Evolutionary conservation across 495 filamentous ascomycete species (phyloP), one percentile per base, ranked within the genome.

Genomic region (Chlorociboria aeruginascens): DNA sequence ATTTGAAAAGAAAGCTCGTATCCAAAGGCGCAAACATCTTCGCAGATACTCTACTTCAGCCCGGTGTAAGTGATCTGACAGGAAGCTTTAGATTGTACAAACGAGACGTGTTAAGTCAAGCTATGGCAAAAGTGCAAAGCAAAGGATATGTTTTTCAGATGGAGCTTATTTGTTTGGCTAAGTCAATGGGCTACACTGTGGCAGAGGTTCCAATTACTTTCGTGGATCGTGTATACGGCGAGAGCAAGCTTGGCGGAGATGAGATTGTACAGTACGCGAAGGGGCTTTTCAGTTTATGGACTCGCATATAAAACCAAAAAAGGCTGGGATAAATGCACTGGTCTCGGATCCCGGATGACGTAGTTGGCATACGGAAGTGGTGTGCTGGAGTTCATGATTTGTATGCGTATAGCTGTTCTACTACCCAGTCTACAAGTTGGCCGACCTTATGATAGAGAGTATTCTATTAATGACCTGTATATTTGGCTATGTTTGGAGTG

Each of bases 121-220:
- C 95, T 38, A 95, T 97, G 54, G 68, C 69, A 58, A 83, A 78
- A 61, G 95, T 88, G 30, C 81, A 93, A 68, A 89, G 86, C 56
- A 89, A 95, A 65, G 90, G 90, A n/a, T 98, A 95, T 61, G 90
- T 86, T 25, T 96, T 96, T 73, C 90, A 98, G 77, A 96, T 98
- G 90, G 92, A 95, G 73, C 67, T 77, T 61, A 73, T 74, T 57
- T 86, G 92, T 4, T 76, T 89, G 43, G 90, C 90, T 31, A 95
- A 92, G 73, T 84, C 83, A 8, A 86, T 92, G 83, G 88, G 89
- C 1, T 90, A 74, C 65, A 83, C 73, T 45, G 87, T 98, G 28
- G 83, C 82, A n/a, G 90, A 96, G 72, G 88, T 92, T 48, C 90
- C 90, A 6, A 96, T 98, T 55, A 83, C 77, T 17, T 98, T 98